Conservation (phyloP, 139 green algal species). For the Penium margaritaceum region DNA sequence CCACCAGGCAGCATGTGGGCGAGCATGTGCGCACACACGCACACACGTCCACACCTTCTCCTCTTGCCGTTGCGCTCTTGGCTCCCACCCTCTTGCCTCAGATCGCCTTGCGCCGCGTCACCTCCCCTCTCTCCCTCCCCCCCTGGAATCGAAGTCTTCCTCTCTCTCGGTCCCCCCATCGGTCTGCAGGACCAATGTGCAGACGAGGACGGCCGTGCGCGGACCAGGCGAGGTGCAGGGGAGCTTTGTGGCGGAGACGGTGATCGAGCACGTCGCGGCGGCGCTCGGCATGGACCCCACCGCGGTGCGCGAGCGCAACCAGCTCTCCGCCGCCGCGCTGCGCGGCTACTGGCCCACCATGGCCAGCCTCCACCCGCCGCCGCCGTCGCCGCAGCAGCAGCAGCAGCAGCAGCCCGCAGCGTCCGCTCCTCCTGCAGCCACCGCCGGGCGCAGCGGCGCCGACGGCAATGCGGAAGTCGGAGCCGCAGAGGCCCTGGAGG, state of each 20-base stretch:
- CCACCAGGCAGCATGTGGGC: no score
- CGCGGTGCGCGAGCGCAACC: slow-evolving; percentile 56
- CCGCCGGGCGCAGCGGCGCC: neutral
- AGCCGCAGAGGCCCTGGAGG: slow-evolving; percentile 47
- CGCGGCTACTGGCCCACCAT: neutral
- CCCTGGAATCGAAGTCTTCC: no score
- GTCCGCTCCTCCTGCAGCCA: no score
- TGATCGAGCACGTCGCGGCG: slow-evolving; percentile 35
- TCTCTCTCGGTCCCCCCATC: no score
- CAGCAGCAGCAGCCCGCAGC: neutral
- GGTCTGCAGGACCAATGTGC: slow-evolving; percentile 79
- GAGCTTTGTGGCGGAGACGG: slow-evolving; percentile 16
- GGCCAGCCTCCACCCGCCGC: neutral
- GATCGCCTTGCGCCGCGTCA: no score
- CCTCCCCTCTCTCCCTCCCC: neutral
- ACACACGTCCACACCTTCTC: no score
- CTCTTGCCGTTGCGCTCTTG: no score
- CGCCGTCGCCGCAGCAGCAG: neutral
- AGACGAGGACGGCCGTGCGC: slow-evolving; percentile 82
- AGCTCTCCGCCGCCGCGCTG: slow-evolving; percentile 54
- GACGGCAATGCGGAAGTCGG: slow-evolving; percentile 53
- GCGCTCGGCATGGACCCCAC: neutral
- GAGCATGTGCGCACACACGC: no score
- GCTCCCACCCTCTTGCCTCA: no score
- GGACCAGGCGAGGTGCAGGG: slow-evolving; percentile 26